phyloP scores from a whole-genome alignment of 2,329 filamentous ascomycete species.

The Colletotrichum plurivorum region DNA sequence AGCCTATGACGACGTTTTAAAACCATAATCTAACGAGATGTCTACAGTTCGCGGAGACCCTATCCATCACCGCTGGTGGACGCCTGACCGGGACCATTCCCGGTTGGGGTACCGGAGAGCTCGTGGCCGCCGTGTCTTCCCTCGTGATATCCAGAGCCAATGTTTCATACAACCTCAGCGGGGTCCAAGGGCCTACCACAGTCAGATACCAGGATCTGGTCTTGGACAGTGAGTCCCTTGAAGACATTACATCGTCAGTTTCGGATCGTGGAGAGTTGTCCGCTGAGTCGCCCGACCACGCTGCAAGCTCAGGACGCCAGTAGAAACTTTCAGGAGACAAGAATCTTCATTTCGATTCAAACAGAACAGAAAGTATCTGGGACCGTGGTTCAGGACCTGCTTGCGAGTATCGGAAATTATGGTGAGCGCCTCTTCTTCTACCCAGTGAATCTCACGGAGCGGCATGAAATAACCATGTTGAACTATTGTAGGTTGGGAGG shows the following conservation, averaged over 20 bases:
- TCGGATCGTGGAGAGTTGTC: neutral
- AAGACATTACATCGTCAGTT: neutral
- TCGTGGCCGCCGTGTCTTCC: neutral
- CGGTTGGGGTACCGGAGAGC: slow-evolving; percentile 48
- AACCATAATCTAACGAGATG: too few species aligned
- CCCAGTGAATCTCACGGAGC: neutral
- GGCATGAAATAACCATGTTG: neutral
- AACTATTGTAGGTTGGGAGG: slow-evolving; percentile 47
- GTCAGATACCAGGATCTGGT: slow-evolving; percentile 9
- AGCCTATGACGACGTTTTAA: neutral
- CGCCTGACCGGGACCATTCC: slow-evolving; percentile 50
- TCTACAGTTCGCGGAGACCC: slow-evolving; percentile 44
- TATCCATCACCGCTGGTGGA: slow-evolving; percentile 46
- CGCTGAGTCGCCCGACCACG: neutral
- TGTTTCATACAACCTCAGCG: neutral
- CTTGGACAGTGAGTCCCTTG: neutral
- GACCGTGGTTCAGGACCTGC: slow-evolving; percentile 46
- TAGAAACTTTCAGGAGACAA: neutral
- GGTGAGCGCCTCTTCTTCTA: neutral
- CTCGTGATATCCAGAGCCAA: neutral
- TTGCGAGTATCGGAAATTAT: slow-evolving; percentile 53
- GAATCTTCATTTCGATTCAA: slow-evolving; percentile 5
- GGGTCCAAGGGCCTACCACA: neutral
- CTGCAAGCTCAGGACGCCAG: neutral
- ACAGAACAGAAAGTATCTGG: slow-evolving; percentile 5